phyloP scores from a whole-genome alignment of 1,284 basidiomycete genomes.

The Boletus mariae region DNA sequence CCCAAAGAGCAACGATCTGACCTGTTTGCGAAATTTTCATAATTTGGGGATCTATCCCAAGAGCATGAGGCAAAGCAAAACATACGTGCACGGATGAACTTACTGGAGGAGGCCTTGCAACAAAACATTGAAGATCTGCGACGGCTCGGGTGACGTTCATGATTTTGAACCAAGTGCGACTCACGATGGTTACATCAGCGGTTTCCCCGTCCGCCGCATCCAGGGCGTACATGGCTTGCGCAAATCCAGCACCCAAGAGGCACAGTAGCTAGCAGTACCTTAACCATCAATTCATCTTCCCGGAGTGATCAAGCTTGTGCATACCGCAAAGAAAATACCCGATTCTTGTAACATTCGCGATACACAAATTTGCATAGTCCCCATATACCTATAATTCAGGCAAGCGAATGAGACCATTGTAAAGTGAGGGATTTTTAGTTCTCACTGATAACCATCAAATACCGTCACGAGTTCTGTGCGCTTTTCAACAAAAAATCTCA shows the following conservation, averaged over 20 bases:
- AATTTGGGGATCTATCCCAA: constrained; percentile 69
- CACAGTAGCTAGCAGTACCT: constrained; percentile 58
- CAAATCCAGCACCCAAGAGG: constrained; percentile 80
- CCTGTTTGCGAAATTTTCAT: constrained; percentile 60
- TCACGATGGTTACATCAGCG: constrained; percentile 50
- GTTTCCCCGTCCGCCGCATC: constrained; percentile 85
- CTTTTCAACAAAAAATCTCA: constrained; percentile 9
- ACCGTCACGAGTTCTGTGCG: constrained; percentile 69
- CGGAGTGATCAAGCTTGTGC: constrained; percentile 16
- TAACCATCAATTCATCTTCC: neutral
- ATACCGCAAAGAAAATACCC: constrained; percentile 86
- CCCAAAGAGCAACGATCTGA: constrained; percentile 19
- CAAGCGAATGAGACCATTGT: neutral
- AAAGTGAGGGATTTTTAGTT: neutral
- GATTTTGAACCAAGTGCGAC: constrained; percentile 5
- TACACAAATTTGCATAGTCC: constrained; percentile 84
- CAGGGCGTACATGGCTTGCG: constrained; percentile 83
- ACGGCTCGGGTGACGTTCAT: neutral
- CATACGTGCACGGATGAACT: constrained; percentile 20
- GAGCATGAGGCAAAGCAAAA: constrained; percentile 3
- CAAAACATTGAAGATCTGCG: constrained; percentile 68
- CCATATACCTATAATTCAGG: constrained; percentile 59
- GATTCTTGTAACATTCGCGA: constrained; percentile 90
- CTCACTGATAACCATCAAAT: constrained; percentile 78
- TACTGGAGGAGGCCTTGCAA: constrained; percentile 81